phyloP scores from a whole-genome alignment of 257 asterid species.

The Hygrophila difformis region DNA sequence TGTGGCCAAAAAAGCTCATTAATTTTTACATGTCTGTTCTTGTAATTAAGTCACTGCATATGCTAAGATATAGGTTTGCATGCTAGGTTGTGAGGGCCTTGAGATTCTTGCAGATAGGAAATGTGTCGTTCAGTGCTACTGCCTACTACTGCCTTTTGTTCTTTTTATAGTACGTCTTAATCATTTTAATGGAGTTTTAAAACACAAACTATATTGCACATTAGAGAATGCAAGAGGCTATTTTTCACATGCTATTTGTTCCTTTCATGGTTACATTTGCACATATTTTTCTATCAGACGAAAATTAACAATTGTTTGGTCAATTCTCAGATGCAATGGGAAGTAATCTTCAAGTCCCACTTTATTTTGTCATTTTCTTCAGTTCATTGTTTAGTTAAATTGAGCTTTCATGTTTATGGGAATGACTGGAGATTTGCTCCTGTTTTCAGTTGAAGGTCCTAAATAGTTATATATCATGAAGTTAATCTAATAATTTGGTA shows the following conservation, averaged over 20 bases:
- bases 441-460: slow-evolving; percentile 2
- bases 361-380: not conserved
- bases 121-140: slow-evolving; percentile 35
- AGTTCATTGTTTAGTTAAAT: not conserved
- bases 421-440: not conserved
- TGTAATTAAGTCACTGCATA: too few species aligned
- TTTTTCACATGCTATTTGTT: too few species aligned
- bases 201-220: too few species aligned
- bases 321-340: slow-evolving; percentile 5
- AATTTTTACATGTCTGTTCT: too few species aligned
- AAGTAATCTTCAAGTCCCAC: not conserved
- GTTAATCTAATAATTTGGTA: slow-evolving; percentile 11
- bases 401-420: slow-evolving; percentile 5
- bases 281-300: too few species aligned
- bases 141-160: too few species aligned
- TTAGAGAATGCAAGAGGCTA: too few species aligned
- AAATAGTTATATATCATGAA: slow-evolving; percentile 4
- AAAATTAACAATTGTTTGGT: not conserved
- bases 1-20: too few species aligned
- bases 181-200: too few species aligned
- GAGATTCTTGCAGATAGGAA: slow-evolving; percentile 63
- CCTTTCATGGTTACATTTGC: too few species aligned
- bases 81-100: slow-evolving; percentile 98
- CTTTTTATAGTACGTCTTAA: too few species aligned
- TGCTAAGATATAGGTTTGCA: slow-evolving; percentile 1